phyloP scores from a whole-genome alignment of 2,329 filamentous ascomycete genomes.

The Alternaria triticimaculans region DNA sequence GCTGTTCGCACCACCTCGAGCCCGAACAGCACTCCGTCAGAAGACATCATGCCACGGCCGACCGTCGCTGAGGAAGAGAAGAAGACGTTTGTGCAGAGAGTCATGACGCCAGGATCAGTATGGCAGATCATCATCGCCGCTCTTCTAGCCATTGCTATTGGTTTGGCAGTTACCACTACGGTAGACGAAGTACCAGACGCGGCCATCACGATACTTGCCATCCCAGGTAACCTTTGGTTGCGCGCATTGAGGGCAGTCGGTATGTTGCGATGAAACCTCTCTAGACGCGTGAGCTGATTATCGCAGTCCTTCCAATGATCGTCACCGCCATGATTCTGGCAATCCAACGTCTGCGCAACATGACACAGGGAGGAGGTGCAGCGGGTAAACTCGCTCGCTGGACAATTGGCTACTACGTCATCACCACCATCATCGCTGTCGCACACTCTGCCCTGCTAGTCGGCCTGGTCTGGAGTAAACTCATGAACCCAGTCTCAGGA shows the following conservation, averaged over 20 bases:
- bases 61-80: slow-evolving; percentile 23
- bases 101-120: slow-evolving; percentile 55
- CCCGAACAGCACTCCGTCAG: slow-evolving; percentile 13
- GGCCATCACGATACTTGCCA: slow-evolving; percentile 53
- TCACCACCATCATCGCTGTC: slow-evolving; percentile 60
- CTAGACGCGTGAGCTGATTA: background rate
- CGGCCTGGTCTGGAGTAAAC: slow-evolving; percentile 56
- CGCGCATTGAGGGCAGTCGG: slow-evolving; percentile 58
- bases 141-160: slow-evolving; percentile 58
- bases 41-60: slow-evolving; percentile 15
- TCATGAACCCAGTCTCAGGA: slow-evolving; percentile 51
- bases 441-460: slow-evolving; percentile 56
- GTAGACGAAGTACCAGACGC: slow-evolving; percentile 54
- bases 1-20: slow-evolving; percentile 16
- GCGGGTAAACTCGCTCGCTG: slow-evolving; percentile 53
- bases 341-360: slow-evolving; percentile 56
- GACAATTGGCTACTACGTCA: slow-evolving; percentile 59
- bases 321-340: slow-evolving; percentile 61
- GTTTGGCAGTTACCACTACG: slow-evolving; percentile 54
- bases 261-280: slow-evolving; percentile 30
- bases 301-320: slow-evolving; percentile 60
- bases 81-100: slow-evolving; percentile 44
- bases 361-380: slow-evolving; percentile 53
- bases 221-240: slow-evolving; percentile 60
- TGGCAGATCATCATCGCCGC: slow-evolving; percentile 60